phyloP scores from a whole-genome alignment of 768 basidiomycete species.

The Sistotremastrum niveocremeum region DNA sequence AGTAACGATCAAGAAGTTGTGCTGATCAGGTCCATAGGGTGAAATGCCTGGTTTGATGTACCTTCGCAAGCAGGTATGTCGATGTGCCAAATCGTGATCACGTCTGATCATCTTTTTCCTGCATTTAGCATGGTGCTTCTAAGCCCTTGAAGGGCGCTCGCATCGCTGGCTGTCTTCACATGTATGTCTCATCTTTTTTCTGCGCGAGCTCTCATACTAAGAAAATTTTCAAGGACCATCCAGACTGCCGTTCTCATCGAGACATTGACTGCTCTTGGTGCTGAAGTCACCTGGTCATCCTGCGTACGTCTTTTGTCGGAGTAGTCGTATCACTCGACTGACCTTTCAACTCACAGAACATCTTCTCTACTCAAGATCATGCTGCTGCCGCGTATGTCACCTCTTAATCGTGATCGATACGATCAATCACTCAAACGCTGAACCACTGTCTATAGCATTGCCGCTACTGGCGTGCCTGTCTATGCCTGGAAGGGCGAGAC shows the following conservation, averaged over 20 bases:
- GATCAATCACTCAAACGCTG: not conserved
- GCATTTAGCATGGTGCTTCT: constrained; percentile 49
- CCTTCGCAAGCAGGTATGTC: constrained; percentile 66
- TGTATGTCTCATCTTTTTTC: constrained; percentile 34
- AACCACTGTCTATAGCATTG: constrained; percentile 44
- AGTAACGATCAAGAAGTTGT: not conserved
- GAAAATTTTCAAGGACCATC: constrained; percentile 60
- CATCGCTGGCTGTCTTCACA: constrained; percentile 96
- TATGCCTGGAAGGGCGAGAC: constrained; percentile 99
- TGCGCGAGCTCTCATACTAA: constrained; percentile 1
- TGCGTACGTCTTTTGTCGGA: constrained; percentile 44
- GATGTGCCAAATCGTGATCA: constrained; percentile 8
- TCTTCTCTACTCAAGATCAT: constrained; percentile 99
- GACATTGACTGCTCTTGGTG: constrained; percentile 89
- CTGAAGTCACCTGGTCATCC: constrained; percentile 97
- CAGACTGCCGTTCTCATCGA: constrained; percentile 98
- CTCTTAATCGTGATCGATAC: not conserved
- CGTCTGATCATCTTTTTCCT: constrained; percentile 5
- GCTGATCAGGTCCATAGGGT: constrained; percentile 32
- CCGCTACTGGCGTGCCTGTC: constrained; percentile 95
- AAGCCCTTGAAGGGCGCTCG: constrained; percentile 91
- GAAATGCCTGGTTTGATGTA: constrained; percentile 97
- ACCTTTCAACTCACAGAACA: constrained; percentile 47
- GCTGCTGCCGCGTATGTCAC: constrained; percentile 82
- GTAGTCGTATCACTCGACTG: not conserved